These are phyloP conservation scores for Pouteria glomerata DNA, from an alignment of 148 eudicot species.

Conservation along the genomic window DNA sequence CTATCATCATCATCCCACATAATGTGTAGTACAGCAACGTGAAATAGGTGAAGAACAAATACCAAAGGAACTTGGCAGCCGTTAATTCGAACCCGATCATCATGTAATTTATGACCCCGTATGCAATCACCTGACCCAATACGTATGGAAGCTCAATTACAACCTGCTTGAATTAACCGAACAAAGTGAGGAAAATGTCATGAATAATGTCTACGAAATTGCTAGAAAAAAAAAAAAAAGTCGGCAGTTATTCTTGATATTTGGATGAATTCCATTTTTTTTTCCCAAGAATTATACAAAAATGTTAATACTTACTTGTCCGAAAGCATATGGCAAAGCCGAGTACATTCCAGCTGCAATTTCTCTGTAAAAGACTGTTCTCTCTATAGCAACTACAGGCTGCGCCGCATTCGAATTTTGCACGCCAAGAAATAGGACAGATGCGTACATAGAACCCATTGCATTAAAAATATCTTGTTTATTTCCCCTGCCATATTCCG, in stretches of 20 bases:
- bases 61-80: conserved; percentile 60
- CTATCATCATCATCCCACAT: conserved; percentile 74
- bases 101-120: conserved; percentile 50
- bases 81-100: conserved; percentile 80
- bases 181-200: too few species aligned
- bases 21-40: conserved; percentile 54
- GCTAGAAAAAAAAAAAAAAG: neutral
- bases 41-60: conserved; percentile 55
- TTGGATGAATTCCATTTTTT: too few species aligned
- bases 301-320: conserved; percentile 36
- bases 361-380: conserved; percentile 77
- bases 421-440: conserved; percentile 52
- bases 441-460: conserved; percentile 70
- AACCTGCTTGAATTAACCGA: conserved; percentile 29
- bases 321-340: conserved; percentile 71
- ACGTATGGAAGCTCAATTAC: conserved; percentile 65
- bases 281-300: neutral
- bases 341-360: conserved; percentile 85
- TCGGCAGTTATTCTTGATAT: neutral
- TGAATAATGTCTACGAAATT: too few species aligned
- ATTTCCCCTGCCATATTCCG: conserved; percentile 23
- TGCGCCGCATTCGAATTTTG: conserved; percentile 58
- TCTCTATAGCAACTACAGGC: conserved; percentile 58
- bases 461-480: conserved; percentile 49
- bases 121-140: conserved; percentile 35